Conservation (phyloP, 2,329 filamentous ascomycete genomes). For the Huntiella moniliformis region DNA sequence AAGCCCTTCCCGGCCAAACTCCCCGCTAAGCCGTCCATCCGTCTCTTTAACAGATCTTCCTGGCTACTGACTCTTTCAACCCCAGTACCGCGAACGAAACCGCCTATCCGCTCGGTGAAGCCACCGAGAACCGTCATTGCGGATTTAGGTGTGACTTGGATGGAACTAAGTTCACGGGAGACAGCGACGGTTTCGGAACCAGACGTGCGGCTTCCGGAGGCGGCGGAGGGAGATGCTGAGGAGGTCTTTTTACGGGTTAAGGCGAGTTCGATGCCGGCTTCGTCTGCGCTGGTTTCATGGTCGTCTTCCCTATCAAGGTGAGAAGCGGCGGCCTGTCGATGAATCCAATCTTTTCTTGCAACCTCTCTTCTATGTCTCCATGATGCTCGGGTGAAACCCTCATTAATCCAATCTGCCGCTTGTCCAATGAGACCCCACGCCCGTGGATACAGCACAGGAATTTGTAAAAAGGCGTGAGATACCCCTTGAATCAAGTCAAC, state of each 20-base stretch:
- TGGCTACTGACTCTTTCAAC: conserved; percentile 36
- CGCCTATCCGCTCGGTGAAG: too few species aligned
- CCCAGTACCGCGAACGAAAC: conserved; percentile 18
- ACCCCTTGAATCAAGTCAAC: conserved; percentile 75
- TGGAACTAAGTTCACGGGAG: too few species aligned
- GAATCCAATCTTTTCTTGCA: not conserved
- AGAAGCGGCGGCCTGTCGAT: conserved; percentile 2
- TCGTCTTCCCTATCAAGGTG: not conserved
- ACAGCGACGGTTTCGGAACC: too few species aligned
- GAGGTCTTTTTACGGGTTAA: too few species aligned
- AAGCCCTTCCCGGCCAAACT: conserved; percentile 28
- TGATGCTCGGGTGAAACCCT: conserved; percentile 35
- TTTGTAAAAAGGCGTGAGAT: conserved; percentile 85
- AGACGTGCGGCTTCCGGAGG: too few species aligned
- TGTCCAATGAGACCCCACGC: conserved; percentile 75
- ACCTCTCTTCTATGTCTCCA: conserved; percentile 4
- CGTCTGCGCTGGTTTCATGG: conserved; percentile 38
- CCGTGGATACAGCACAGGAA: conserved; percentile 71
- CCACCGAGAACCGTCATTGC: too few species aligned
- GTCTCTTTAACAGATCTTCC: conserved; percentile 35
- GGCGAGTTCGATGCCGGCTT: conserved; percentile 64
- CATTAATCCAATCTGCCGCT: conserved; percentile 63
- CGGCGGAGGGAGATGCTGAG: too few species aligned
- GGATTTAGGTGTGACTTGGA: too few species aligned
- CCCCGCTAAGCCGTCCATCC: conserved; percentile 39